phyloP scores from a whole-genome alignment of 148 eudicot genomes.

The Rhododendron griersonianum region DNA sequence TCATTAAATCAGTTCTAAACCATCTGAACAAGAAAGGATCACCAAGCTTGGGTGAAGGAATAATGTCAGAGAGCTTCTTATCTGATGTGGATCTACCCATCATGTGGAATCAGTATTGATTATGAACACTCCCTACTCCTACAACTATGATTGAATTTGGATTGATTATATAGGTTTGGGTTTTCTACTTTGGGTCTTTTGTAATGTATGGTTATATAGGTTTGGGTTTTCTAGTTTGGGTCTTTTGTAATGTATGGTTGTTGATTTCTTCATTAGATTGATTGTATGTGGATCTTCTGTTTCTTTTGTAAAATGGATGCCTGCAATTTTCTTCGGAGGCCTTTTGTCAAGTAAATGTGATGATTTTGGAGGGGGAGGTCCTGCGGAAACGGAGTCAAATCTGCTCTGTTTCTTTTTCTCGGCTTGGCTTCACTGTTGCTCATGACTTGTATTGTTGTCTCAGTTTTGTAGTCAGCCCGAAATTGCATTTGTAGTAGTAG shows the following conservation, averaged over 20 bases:
- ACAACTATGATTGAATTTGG: background rate
- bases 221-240: background rate
- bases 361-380: too few species aligned
- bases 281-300: background rate
- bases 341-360: background rate
- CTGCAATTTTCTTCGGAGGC: background rate
- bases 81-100: constrained; percentile 51
- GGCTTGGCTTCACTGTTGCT: too few species aligned
- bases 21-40: constrained; percentile 48
- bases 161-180: background rate
- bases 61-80: constrained; percentile 49
- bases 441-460: too few species aligned
- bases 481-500: too few species aligned
- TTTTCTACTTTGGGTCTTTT: background rate
- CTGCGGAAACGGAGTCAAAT: too few species aligned
- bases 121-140: background rate
- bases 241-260: background rate
- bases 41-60: constrained; percentile 41
- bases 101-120: constrained; percentile 51
- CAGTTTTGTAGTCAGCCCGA: too few species aligned
- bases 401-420: too few species aligned
- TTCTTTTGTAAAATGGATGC: background rate
- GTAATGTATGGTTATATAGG: background rate
- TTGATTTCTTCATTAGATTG: background rate
- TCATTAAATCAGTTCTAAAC: constrained; percentile 44